Evolutionary conservation across 257 asterid species (phyloP).

Genomic region (Fraxinus americana): DNA sequence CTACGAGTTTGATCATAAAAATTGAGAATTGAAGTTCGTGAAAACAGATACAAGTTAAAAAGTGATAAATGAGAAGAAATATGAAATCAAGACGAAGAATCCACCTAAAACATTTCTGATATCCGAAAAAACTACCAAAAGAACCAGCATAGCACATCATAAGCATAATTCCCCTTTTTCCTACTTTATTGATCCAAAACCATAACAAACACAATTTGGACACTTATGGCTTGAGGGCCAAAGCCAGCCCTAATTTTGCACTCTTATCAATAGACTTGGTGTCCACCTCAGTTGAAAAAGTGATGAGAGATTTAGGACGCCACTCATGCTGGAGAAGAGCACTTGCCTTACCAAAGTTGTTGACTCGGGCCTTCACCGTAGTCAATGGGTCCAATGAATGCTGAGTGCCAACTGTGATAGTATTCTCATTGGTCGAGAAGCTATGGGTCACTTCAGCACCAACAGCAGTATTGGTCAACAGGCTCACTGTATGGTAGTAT

Average conservation of each 20-base stretch:
- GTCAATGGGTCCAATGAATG: conserved; percentile 55
- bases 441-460: conserved; percentile 61
- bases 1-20: too few relatives aligned
- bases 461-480: conserved; percentile 51
- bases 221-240: conserved; percentile 60
- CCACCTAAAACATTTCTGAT: too few relatives aligned
- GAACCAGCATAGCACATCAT: neutral
- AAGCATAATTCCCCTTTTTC: neutral
- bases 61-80: too few relatives aligned
- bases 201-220: neutral
- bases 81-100: too few relatives aligned
- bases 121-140: neutral
- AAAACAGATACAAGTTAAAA: too few relatives aligned
- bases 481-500: conserved; percentile 52
- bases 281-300: conserved; percentile 53
- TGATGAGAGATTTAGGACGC: conserved; percentile 62
- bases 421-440: conserved; percentile 52
- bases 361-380: conserved; percentile 50
- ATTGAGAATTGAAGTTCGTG: too few relatives aligned
- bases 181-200: neutral
- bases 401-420: conserved; percentile 53
- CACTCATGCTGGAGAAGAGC: conserved; percentile 63
- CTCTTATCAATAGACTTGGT: conserved; percentile 56
- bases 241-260: conserved; percentile 60
- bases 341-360: conserved; percentile 57